These are phyloP conservation scores for Candolleomyces aberdarensis DNA, from an alignment of 768 basidiomycete species.

Conservation along the genomic window DNA sequence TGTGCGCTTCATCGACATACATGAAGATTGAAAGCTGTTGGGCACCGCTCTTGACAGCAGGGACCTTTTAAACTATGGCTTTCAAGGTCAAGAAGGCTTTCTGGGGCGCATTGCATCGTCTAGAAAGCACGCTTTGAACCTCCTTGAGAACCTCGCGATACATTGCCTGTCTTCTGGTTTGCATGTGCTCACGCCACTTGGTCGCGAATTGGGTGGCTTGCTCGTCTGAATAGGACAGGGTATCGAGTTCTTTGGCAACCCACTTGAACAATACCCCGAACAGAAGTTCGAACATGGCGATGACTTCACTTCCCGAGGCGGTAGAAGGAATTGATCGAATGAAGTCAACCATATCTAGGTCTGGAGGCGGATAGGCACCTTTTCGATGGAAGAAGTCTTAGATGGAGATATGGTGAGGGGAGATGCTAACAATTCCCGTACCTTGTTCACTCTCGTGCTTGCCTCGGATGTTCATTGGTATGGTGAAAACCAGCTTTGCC, in stretches of 20 bases:
- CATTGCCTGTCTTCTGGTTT: background rate
- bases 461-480: constrained; percentile 15
- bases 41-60: background rate
- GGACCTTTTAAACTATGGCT: too few relatives aligned
- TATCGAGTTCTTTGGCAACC: background rate
- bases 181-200: background rate
- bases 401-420: background rate
- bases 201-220: background rate
- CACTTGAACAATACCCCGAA: background rate
- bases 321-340: background rate
- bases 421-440: background rate
- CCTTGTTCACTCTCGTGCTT: background rate
- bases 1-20: background rate
- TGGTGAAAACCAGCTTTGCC: constrained; percentile 8
- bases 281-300: background rate
- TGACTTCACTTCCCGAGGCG: background rate
- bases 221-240: background rate
- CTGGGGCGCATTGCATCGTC: too few relatives aligned
- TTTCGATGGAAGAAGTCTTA: background rate
- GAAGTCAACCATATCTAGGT: background rate
- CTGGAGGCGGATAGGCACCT: background rate
- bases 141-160: too few relatives aligned
- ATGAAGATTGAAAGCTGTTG: background rate
- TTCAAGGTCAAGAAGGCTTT: too few relatives aligned
- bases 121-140: too few relatives aligned